These are phyloP conservation scores for Nyctanthes arbortristis DNA, from an alignment of 257 asterid species.

Conservation along the genomic window DNA sequence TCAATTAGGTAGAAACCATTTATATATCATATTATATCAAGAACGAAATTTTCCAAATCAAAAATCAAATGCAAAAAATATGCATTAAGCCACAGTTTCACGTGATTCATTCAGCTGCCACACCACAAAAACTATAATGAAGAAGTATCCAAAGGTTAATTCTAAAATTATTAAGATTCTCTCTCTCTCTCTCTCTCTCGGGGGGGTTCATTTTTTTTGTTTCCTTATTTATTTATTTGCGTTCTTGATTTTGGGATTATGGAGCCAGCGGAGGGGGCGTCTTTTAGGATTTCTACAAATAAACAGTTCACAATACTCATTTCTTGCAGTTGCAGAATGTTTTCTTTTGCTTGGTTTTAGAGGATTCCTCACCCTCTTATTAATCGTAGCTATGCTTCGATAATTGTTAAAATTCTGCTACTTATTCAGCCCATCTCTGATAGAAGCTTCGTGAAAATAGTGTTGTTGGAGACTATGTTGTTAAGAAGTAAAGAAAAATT, in stretches of 20 bases:
- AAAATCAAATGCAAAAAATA: conserved; percentile 17
- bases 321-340: neutral
- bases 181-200: too few relatives aligned
- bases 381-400: neutral
- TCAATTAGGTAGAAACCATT: conserved; percentile 2
- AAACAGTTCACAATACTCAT: neutral
- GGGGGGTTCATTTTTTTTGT: neutral
- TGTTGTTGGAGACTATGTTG: too few relatives aligned
- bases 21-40: neutral
- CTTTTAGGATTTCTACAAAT: neutral
- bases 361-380: neutral
- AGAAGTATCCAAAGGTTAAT: neutral
- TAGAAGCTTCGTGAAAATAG: too few relatives aligned
- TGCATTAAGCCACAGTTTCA: conserved; percentile 2
- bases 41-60: neutral
- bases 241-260: too few relatives aligned
- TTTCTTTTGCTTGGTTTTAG: neutral
- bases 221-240: too few relatives aligned
- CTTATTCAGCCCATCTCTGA: too few relatives aligned
- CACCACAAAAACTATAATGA: neutral
- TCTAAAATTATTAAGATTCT: neutral
- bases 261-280: too few relatives aligned
- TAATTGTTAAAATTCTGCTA: neutral
- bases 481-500: too few relatives aligned
- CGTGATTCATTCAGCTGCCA: conserved; percentile 4